A percentile compares a stretch with the other conserved stretches of the same genome.
phyloP scores from a whole-genome alignment of 1,139 yeast species.

The Diutina catenulata region DNA sequence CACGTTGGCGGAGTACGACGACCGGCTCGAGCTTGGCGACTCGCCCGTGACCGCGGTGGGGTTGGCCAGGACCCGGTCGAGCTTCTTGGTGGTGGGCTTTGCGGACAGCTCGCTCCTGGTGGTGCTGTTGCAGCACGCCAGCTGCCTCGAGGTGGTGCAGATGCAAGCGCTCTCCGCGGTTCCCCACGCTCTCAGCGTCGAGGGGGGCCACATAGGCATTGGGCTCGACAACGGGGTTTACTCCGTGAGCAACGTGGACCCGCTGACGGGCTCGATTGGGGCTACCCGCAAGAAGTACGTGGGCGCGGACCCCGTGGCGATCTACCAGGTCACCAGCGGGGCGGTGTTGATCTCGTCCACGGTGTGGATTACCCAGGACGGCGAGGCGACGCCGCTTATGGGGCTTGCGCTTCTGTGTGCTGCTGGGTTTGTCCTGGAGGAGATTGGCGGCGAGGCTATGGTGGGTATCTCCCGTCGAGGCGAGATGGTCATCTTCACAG shows the following conservation, averaged over 20 bases:
- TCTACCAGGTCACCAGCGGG: conserved; percentile 28
- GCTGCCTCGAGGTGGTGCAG: conserved; percentile 49
- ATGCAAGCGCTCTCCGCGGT: conserved; percentile 60
- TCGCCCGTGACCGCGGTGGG: conserved; percentile 41
- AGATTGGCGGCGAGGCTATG: conserved; percentile 47
- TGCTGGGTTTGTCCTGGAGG: conserved; percentile 51
- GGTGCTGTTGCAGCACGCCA: conserved; percentile 51
- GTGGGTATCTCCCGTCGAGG: conserved; percentile 44
- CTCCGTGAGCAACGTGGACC: conserved; percentile 49
- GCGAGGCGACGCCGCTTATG: conserved; percentile 29
- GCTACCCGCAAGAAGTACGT: conserved; percentile 64
- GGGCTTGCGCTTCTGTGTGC: conserved; percentile 21
- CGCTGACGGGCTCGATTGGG: conserved; percentile 48
- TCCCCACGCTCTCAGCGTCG: conserved; percentile 37
- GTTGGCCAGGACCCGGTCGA: conserved; percentile 39
- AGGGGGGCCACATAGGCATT: conserved; percentile 38
- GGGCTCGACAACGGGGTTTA: conserved; percentile 81
- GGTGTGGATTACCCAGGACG: conserved; percentile 7
- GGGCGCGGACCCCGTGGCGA: conserved; percentile 52
- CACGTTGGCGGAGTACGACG: conserved; percentile 59
- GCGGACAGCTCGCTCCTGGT: conserved; percentile 63
- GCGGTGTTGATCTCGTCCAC: conserved; percentile 12
- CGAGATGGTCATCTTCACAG: conserved; percentile 45
- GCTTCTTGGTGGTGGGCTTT: conserved; percentile 59
- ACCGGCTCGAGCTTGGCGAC: conserved; percentile 41